Conservation (phyloP, 2,329 filamentous ascomycete genomes). For the Pseudocercospora musae region DNA sequence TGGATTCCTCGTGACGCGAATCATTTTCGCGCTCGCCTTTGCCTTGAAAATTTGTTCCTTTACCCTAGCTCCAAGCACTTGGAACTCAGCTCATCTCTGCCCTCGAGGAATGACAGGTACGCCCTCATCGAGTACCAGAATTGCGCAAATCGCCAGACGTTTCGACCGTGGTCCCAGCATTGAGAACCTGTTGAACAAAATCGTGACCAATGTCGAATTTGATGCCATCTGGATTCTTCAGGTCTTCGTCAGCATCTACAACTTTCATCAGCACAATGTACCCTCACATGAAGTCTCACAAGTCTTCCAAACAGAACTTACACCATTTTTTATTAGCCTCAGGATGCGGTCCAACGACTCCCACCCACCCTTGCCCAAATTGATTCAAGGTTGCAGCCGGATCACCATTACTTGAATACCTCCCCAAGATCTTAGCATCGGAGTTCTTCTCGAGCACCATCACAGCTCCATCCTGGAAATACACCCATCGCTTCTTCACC, state of each 20-base stretch:
- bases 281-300: too few species aligned
- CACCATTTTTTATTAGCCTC: constrained; percentile 25
- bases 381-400: constrained; percentile 18
- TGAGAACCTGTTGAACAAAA: constrained; percentile 10
- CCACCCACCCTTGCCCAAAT: constrained; percentile 24
- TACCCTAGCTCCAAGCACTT: too few species aligned
- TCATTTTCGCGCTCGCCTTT: too few species aligned
- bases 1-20: too few species aligned
- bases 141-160: neutral
- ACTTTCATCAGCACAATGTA: constrained; percentile 4
- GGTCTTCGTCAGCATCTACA: constrained; percentile 7
- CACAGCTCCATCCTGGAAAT: constrained; percentile 24
- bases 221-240: constrained; percentile 18
- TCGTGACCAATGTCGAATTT: constrained; percentile 21
- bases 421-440: constrained; percentile 16
- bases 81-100: too few species aligned
- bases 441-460: constrained; percentile 12
- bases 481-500: constrained; percentile 21
- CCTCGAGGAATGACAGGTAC: too few species aligned
- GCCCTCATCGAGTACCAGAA: too few species aligned
- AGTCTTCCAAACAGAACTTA: too few species aligned
- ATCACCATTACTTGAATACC: constrained; percentile 23
- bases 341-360: constrained; percentile 22
- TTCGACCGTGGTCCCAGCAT: neutral
- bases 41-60: too few species aligned